Conservation (phyloP, 306 rosid genomes). For the Dryas octopetala region DNA sequence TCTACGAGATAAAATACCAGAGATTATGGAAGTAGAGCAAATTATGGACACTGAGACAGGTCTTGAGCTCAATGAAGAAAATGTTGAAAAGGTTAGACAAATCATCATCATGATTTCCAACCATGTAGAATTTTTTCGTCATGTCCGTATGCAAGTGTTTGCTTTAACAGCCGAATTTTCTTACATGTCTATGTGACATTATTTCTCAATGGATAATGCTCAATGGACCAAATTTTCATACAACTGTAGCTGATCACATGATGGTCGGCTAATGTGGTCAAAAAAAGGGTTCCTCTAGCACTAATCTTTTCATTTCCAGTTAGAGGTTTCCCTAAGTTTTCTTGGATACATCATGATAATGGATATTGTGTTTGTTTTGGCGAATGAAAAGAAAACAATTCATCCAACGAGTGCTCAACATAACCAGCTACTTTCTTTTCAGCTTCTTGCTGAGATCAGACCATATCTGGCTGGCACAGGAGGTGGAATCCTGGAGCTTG, state of each 20-base stretch:
- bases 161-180: background rate
- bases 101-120: background rate
- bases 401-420: background rate
- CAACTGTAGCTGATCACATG: too few species aligned
- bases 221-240: too few species aligned
- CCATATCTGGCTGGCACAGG: conserved; percentile 94
- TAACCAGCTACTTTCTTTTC: conserved; percentile 21
- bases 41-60: conserved; percentile 84
- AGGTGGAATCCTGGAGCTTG: conserved; percentile 84
- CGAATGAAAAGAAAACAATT: background rate
- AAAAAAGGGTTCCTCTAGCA: too few species aligned
- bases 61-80: conserved; percentile 75
- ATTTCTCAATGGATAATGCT: too few species aligned
- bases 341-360: background rate
- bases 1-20: conserved; percentile 87
- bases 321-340: too few species aligned
- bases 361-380: background rate
- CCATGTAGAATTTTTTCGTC: background rate
- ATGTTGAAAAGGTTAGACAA: conserved; percentile 71
- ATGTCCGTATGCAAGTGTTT: background rate
- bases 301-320: background rate
- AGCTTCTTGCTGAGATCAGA: conserved; percentile 91
- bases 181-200: too few species aligned
- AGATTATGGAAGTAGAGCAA: conserved; percentile 87
- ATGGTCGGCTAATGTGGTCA: too few species aligned